Percentiles rank a stretch among this genome's conserved stretches.
Conservation (phyloP, 2,329 filamentous ascomycete species). For the Daldinia sp. region DNA sequence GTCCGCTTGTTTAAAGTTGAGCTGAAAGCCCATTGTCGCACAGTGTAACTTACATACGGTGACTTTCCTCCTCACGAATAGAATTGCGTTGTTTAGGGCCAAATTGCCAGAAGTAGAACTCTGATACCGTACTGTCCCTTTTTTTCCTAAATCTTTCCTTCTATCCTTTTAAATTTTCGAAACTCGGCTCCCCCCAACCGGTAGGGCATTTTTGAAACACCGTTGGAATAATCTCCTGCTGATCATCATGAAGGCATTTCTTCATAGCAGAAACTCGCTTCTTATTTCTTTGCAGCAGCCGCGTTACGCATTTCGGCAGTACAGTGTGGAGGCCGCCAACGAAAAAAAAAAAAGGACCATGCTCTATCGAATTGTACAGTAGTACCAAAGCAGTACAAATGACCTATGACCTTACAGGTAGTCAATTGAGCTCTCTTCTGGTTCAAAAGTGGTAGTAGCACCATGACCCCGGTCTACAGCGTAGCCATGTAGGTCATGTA, state of each 20-base stretch:
- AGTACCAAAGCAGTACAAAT: conserved; percentile 30
- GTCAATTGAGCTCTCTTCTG: conserved; percentile 32
- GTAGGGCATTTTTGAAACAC: conserved; percentile 34
- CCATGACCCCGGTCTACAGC: conserved; percentile 37
- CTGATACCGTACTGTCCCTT: conserved; percentile 19
- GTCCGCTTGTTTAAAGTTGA: conserved; percentile 3
- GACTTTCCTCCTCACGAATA: conserved; percentile 30
- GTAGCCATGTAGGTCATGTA: conserved; percentile 10
- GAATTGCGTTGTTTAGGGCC: conserved; percentile 24
- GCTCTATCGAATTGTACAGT: conserved; percentile 17
- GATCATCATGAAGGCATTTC: conserved; percentile 20
- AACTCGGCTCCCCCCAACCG: conserved; percentile 25
- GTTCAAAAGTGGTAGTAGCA: conserved; percentile 18
- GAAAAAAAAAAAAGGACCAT: conserved; percentile 3
- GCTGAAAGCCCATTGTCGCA: conserved; percentile 7
- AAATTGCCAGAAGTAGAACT: conserved; percentile 39
- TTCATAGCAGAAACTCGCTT: conserved; percentile 1
- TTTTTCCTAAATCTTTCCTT: neutral
- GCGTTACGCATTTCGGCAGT: conserved; percentile 10
- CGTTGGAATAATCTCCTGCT: conserved; percentile 18
- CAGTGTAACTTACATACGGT: conserved; percentile 23
- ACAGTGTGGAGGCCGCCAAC: conserved; percentile 42
- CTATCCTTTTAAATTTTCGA: conserved; percentile 14
- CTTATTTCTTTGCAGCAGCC: neutral
- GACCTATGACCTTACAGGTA: conserved; percentile 9